phyloP scores from a whole-genome alignment of 2,329 filamentous ascomycete species.

The Coniochaeta sp. region DNA sequence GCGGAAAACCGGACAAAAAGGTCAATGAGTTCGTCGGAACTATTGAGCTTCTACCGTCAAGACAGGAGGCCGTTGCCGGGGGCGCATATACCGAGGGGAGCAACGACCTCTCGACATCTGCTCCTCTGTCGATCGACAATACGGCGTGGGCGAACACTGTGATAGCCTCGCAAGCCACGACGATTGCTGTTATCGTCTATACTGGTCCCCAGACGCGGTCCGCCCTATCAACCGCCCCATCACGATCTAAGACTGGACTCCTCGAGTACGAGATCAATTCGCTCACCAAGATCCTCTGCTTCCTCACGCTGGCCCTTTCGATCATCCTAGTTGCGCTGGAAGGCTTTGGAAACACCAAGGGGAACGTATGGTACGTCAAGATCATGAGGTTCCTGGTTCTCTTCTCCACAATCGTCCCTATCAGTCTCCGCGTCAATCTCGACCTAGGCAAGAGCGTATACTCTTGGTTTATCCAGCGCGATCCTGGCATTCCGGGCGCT shows the following conservation, averaged over 20 bases:
- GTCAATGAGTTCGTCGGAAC: slow-evolving; percentile 96
- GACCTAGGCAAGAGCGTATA: slow-evolving; percentile 97
- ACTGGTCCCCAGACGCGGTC: slow-evolving; percentile 92
- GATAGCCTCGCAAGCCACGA: slow-evolving; percentile 84
- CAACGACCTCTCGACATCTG: slow-evolving; percentile 42
- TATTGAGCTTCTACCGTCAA: slow-evolving; percentile 61
- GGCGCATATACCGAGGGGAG: slow-evolving; percentile 13
- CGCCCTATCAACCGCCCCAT: slow-evolving; percentile 84
- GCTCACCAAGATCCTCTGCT: slow-evolving; percentile 90
- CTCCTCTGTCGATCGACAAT: slow-evolving; percentile 85
- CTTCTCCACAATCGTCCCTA: slow-evolving; percentile 98
- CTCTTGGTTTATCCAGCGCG: slow-evolving; percentile 88
- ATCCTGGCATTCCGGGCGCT: slow-evolving; percentile 81
- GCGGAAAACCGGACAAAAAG: slow-evolving; percentile 84
- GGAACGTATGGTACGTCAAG: slow-evolving; percentile 82
- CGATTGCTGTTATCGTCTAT: slow-evolving; percentile 85
- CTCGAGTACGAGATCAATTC: slow-evolving; percentile 96
- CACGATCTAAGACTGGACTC: slow-evolving; percentile 87
- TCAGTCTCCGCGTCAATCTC: slow-evolving; percentile 90
- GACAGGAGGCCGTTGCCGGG: slow-evolving; percentile 31
- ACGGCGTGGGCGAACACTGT: slow-evolving; percentile 99
- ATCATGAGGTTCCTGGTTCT: slow-evolving; percentile 97
- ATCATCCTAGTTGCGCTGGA: slow-evolving; percentile 82
- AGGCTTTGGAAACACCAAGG: slow-evolving; percentile 62
- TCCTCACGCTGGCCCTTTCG: slow-evolving; percentile 78